Evolutionary conservation across 2,329 filamentous ascomycete species (phyloP).

Genomic region (Aspergillus aculeatinus): DNA sequence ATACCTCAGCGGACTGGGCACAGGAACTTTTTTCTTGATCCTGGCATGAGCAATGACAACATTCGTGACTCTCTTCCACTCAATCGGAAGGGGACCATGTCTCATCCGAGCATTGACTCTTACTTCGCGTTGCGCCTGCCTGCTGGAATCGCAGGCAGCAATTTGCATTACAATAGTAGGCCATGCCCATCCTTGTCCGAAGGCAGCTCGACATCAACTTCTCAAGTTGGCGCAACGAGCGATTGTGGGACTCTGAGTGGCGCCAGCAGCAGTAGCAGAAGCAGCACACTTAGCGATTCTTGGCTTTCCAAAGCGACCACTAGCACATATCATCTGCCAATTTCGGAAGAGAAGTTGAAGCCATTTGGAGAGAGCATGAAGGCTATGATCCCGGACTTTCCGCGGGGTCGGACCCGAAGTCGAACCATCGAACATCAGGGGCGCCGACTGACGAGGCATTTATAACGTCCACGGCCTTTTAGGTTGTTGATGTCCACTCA

Average conservation of each 20-base stretch:
- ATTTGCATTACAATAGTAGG: not conserved
- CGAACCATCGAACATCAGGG: conserved; percentile 25
- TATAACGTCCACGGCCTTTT: conserved; percentile 18
- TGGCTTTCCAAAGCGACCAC: not conserved
- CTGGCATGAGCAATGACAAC: not conserved
- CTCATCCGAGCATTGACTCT: not conserved
- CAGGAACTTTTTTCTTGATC: not conserved
- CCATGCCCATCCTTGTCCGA: not conserved
- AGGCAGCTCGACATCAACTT: not conserved
- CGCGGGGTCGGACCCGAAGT: conserved; percentile 26
- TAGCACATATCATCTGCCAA: not conserved
- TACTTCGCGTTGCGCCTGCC: not conserved
- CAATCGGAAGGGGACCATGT: not conserved
- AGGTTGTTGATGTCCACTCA: conserved; percentile 1
- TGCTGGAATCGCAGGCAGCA: not conserved
- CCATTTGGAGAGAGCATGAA: not conserved
- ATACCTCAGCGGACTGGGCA: not conserved
- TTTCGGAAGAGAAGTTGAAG: conserved; percentile 2
- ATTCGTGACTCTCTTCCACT: not conserved
- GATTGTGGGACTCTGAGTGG: not conserved
- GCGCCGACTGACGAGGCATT: conserved; percentile 19
- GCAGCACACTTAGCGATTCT: not conserved
- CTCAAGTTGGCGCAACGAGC: not conserved
- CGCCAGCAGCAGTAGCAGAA: not conserved
- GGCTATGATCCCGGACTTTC: conserved; percentile 10